These are phyloP conservation scores for Colletotrichum noveboracense DNA, from an alignment of 2,329 filamentous ascomycete species.

Conservation along the genomic window DNA sequence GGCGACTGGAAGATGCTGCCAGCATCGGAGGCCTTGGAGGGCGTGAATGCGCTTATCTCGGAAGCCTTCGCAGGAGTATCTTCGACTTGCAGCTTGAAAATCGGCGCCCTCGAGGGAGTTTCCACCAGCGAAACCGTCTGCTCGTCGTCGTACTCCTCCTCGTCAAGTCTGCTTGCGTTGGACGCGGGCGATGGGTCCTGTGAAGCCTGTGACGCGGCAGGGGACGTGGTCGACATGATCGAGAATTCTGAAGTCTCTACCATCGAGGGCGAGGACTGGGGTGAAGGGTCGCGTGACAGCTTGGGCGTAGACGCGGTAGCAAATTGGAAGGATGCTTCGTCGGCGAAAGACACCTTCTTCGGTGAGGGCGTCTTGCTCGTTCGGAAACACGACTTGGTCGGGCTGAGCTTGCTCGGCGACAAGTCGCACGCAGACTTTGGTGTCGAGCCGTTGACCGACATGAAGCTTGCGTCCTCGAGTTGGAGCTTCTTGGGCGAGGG, in stretches of 20 bases:
- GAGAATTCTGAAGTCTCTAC: neutral
- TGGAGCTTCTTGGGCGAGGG: neutral
- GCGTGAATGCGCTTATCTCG: neutral
- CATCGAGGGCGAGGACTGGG: slow-evolving; percentile 4
- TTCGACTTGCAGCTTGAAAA: neutral
- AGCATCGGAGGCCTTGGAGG: neutral
- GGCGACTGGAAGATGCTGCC: neutral
- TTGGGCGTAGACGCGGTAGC: neutral
- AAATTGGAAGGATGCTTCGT: neutral
- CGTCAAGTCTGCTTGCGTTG: neutral
- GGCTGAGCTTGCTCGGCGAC: neutral
- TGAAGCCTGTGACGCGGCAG: neutral
- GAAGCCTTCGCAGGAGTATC: neutral
- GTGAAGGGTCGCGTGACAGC: neutral
- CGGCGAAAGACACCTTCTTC: slow-evolving; percentile 13
- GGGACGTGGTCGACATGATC: neutral
- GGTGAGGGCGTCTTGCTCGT: neutral
- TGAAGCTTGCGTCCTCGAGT: slow-evolving; percentile 5
- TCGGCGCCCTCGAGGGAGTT: neutral
- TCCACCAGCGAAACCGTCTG: neutral
- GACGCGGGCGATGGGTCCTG: neutral
- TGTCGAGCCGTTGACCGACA: neutral
- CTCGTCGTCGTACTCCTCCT: neutral
- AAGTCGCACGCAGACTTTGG: neutral
- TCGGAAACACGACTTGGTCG: neutral